Evolutionary conservation across 805 yeast species (phyloP).

Genomic region (Kuraishia cidri): DNA sequence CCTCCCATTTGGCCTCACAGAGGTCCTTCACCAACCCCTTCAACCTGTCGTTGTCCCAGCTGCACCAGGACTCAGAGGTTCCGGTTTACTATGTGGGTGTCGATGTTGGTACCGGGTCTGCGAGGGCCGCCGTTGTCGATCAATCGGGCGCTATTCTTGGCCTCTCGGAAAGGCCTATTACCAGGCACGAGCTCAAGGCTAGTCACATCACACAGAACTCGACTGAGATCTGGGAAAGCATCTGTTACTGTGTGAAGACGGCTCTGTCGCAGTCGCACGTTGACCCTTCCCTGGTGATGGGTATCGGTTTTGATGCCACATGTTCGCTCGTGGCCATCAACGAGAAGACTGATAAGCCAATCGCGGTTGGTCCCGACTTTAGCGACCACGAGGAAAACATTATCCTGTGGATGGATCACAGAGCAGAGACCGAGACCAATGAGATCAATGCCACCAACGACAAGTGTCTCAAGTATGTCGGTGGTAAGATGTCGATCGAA

Average conservation of each 20-base stretch:
- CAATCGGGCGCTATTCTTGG: slow-evolving; percentile 74
- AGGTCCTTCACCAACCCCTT: slow-evolving; percentile 21
- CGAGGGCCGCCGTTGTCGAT: slow-evolving; percentile 89
- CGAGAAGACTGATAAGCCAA: slow-evolving; percentile 56
- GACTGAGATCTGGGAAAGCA: slow-evolving; percentile 85
- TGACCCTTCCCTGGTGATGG: slow-evolving; percentile 58
- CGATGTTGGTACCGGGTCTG: slow-evolving; percentile 90
- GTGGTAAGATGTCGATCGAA: slow-evolving; percentile 96
- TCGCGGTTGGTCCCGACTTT: slow-evolving; percentile 92
- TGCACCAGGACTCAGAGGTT: slow-evolving; percentile 10
- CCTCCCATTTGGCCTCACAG: no score
- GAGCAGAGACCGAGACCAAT: slow-evolving; percentile 77
- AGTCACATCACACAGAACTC: slow-evolving; percentile 80
- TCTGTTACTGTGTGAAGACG: slow-evolving; percentile 72
- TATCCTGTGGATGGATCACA: slow-evolving; percentile 97
- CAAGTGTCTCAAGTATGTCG: slow-evolving; percentile 80
- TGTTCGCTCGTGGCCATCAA: slow-evolving; percentile 84
- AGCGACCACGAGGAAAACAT: slow-evolving; percentile 66
- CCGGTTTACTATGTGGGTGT: slow-evolving; percentile 27
- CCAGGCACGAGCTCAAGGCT: slow-evolving; percentile 67
- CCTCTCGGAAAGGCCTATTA: slow-evolving; percentile 69
- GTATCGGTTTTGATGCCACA: slow-evolving; percentile 96
- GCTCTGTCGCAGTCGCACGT: slow-evolving; percentile 70
- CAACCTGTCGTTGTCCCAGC: slow-evolving; percentile 22
- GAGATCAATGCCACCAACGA: slow-evolving; percentile 76